Evolutionary conservation across 768 basidiomycete species (phyloP), one percentile per base, ranked within the genome.

Genomic region (Myochromella boudieri): DNA sequence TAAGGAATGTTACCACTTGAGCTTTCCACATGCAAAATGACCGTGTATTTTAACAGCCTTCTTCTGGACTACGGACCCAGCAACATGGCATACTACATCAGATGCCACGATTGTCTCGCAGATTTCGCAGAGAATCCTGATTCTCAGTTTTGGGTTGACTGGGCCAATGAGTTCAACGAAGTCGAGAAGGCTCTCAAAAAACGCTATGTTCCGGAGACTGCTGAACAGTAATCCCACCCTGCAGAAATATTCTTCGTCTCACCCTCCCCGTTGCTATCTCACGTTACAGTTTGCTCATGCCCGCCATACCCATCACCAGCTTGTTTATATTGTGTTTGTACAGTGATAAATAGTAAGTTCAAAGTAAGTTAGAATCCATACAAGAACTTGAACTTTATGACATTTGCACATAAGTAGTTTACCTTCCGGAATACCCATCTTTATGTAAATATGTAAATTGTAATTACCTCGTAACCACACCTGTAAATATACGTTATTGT

Each of bases 91-190:
- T 78, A 74, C 52, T 81, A 64, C 52, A 80, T 81, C 48, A 65
- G 68, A 2, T 81, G 80, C 51, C 63, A 73, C n/a, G 68, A 76
- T 25, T 81, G 80, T 56, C 64, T 67, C 31, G 60, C 64, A 6
- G 63, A 66, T 38, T 72, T 68, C 57, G 48, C 58, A 10, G 46
- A 60, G 10, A 57, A 74, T 22, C 69, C 76, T 3, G 33, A 42
- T 6, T 47, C 56, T 6, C 34, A 41, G 6, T 63, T 48, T 24
- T 68, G 73, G 71, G 46, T 59, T 37, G 72, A 60, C 20, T 79
- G 79, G 79, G 22, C 12, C 3, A 42, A n/a, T 28, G 76, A 77
- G 34, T 64, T 77, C 53, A 51, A 49, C 4, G 64, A 65, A 37
- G 70, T 68, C 1, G 62, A 71, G 48, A 52, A 50, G 37, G 69